Evolutionary conservation across 345 rosid genomes (phyloP).

Genomic region (Litchi chinensis): DNA sequence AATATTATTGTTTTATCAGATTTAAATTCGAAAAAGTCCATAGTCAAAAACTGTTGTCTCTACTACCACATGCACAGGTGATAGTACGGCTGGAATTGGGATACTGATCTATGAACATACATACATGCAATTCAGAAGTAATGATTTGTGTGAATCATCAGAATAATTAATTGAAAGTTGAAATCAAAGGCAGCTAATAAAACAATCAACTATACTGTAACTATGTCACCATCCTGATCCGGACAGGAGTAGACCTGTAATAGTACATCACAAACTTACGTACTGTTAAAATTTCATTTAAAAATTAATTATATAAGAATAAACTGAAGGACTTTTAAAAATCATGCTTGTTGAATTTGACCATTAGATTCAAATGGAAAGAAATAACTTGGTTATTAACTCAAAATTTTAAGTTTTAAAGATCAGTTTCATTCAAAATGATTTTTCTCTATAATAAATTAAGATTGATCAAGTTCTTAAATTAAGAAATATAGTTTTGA

Average conservation of each 20-base stretch:
- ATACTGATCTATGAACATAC: neutral
- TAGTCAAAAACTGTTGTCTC: neutral
- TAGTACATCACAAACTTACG: neutral
- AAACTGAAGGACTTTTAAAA: too few species aligned
- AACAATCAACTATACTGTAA: neutral
- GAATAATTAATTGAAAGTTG: neutral
- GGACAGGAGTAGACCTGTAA: neutral
- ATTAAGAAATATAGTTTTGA: too few species aligned
- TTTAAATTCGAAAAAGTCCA: neutral
- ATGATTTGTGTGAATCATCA: neutral
- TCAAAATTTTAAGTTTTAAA: too few species aligned
- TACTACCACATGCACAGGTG: neutral
- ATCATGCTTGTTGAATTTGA: too few species aligned
- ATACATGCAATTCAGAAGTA: neutral
- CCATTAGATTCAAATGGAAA: too few species aligned
- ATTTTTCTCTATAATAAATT: too few species aligned
- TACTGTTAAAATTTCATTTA: too few species aligned
- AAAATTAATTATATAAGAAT: too few species aligned
- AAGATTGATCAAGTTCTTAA: too few species aligned
- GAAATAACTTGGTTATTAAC: too few species aligned
- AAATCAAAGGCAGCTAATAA: neutral
- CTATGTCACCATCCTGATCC: neutral
- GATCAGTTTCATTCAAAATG: too few species aligned
- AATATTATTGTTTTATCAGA: too few species aligned
- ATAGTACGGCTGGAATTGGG: slow-evolving; percentile 12